phyloP scores from a whole-genome alignment of 371 early-diverging fungal genomes.

The Mortierella sp. region DNA sequence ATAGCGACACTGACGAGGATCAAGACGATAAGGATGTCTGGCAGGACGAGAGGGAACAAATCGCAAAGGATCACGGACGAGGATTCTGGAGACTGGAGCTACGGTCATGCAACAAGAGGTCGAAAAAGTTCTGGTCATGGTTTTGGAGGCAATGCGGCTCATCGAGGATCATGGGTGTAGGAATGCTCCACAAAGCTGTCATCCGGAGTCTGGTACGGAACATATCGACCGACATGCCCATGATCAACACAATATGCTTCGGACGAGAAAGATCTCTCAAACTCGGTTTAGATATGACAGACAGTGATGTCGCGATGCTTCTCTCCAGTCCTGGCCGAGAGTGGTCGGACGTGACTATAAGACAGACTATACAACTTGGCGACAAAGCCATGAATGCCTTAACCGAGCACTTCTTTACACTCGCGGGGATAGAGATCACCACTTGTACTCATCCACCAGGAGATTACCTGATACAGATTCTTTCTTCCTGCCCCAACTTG shows the following conservation, averaged over 20 bases:
- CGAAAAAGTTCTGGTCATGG: not conserved
- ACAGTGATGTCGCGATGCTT: not conserved
- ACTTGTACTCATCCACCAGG: not conserved
- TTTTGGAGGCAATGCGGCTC: conserved; percentile 1
- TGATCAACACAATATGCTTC: not conserved
- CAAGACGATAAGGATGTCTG: too few relatives aligned
- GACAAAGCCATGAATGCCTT: not conserved
- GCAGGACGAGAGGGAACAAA: too few relatives aligned
- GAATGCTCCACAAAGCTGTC: too few relatives aligned
- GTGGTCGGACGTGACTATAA: not conserved
- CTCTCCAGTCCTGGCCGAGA: too few relatives aligned
- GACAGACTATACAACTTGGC: conserved; percentile 5
- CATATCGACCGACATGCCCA: conserved; percentile 4
- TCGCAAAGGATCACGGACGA: too few relatives aligned
- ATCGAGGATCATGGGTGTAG: not conserved
- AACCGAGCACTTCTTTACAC: not conserved
- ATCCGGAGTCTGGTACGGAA: not conserved
- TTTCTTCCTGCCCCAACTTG: not conserved
- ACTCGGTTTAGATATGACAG: too few relatives aligned
- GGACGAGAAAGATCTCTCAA: too few relatives aligned
- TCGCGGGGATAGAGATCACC: not conserved
- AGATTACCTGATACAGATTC: not conserved
- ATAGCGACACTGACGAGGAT: too few relatives aligned
- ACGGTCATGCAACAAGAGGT: too few relatives aligned
- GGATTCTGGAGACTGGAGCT: too few relatives aligned